These are phyloP conservation scores for Cucurbita moschata DNA, from an alignment of 306 rosid species.

Conservation along the genomic window DNA sequence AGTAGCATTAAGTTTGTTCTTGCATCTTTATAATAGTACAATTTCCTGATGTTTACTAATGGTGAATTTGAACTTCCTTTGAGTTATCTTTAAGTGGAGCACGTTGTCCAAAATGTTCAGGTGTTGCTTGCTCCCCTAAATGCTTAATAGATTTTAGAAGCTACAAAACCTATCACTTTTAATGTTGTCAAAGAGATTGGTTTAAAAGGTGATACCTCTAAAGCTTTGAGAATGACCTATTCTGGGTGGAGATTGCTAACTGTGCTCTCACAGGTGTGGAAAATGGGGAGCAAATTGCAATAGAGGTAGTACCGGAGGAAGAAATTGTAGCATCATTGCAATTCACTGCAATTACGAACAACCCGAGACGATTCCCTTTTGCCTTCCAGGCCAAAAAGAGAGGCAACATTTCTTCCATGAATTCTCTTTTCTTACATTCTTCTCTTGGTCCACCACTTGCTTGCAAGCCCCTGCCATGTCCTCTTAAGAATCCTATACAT, in stretches of 20 bases:
- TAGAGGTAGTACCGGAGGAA: background rate
- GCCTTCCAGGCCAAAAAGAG: background rate
- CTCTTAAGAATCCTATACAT: slow-evolving; percentile 16
- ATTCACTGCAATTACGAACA: background rate
- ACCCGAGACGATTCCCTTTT: background rate
- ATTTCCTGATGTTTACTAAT: background rate
- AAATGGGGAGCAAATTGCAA: background rate
- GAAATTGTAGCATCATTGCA: background rate
- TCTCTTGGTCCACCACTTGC: slow-evolving; percentile 17
- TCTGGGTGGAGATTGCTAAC: background rate
- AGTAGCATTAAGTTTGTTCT: background rate
- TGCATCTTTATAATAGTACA: background rate
- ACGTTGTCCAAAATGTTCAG: background rate
- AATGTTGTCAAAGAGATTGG: background rate
- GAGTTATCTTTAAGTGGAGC: background rate
- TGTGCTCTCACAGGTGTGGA: background rate
- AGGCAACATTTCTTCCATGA: slow-evolving; percentile 33
- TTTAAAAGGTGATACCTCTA: background rate
- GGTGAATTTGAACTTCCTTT: background rate
- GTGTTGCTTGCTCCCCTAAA: background rate
- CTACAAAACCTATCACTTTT: background rate
- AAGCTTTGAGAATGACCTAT: background rate
- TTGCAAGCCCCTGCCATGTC: slow-evolving; percentile 14
- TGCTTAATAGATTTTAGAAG: background rate
- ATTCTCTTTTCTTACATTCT: slow-evolving; percentile 26